Conservation (phyloP, 139 green algal genomes). For the Chlorella sp. region DNA sequence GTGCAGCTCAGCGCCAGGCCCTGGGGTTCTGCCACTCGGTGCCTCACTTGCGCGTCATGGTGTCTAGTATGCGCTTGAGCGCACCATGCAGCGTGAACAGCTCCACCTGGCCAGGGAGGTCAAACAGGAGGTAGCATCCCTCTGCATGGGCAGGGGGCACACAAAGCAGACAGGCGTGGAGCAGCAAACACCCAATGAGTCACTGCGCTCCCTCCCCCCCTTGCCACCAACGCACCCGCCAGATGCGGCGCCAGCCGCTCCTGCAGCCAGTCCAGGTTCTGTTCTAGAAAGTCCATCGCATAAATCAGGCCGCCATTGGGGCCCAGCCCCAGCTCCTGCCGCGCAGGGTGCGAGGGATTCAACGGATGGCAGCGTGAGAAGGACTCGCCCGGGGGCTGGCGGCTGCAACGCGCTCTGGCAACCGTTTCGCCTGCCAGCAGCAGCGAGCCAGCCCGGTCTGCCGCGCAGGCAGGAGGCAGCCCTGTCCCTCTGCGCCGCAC, state of each 20-base stretch:
- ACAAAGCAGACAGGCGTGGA: not conserved
- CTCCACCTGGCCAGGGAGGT: conserved; percentile 98
- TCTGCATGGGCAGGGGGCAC: not conserved
- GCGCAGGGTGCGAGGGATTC: no score
- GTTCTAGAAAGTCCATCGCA: conserved; percentile 98
- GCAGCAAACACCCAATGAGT: not conserved
- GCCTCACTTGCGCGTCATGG: conserved; percentile 62
- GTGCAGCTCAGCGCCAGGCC: no score
- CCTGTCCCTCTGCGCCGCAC: conserved; percentile 81
- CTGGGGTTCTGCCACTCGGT: no score
- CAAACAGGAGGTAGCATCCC: conserved; percentile 87
- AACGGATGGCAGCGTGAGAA: no score
- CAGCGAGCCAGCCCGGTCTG: no score
- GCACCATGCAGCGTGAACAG: conserved; percentile 91
- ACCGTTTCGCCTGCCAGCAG: no score
- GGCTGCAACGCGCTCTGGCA: no score
- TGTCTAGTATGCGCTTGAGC: conserved; percentile 87
- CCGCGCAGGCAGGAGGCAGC: no score
- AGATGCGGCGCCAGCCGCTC: conserved; percentile 81
- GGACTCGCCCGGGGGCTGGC: no score
- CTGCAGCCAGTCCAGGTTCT: conserved; percentile 94
- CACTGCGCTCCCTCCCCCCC: not conserved
- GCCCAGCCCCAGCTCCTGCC: conserved; percentile 92
- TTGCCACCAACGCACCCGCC: conserved; percentile 72
- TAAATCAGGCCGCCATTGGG: conserved; percentile 96